phyloP scores from a whole-genome alignment of 2,329 filamentous ascomycete genomes.

The Phyllosticta citriasiana region DNA sequence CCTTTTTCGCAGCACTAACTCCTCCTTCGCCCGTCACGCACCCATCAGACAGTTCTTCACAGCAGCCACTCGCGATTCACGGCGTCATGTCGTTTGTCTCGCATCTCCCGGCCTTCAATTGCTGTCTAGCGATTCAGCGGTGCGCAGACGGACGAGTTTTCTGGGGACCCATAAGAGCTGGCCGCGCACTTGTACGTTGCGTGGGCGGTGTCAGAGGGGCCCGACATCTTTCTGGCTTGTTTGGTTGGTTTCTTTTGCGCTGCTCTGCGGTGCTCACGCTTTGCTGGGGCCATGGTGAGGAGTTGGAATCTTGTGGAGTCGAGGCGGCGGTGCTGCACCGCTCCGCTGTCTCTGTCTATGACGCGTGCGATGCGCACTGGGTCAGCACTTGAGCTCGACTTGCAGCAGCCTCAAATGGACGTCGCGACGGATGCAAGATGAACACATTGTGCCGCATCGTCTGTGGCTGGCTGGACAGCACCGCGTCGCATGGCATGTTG shows the following conservation, averaged over 20 bases:
- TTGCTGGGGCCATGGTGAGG: not conserved
- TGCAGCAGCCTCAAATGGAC: not conserved
- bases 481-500: too few relatives aligned
- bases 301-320: too few relatives aligned
- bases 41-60: slow-evolving; percentile 11
- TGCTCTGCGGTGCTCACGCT: not conserved
- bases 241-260: not conserved
- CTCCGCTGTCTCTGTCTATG: too few relatives aligned
- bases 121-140: slow-evolving; percentile 9
- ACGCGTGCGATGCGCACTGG: not conserved
- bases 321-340: too few relatives aligned
- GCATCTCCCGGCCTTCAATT: not conserved
- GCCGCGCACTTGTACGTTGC: slow-evolving; percentile 10
- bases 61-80: slow-evolving; percentile 7
- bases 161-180: slow-evolving; percentile 8
- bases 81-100: slow-evolving; percentile 6
- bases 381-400: not conserved
- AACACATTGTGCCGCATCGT: not conserved
- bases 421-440: not conserved
- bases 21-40: slow-evolving; percentile 2
- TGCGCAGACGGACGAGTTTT: slow-evolving; percentile 4
- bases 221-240: not conserved
- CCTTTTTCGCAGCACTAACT: not conserved
- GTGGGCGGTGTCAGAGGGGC: slow-evolving; percentile 11
- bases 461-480: not conserved